Evolutionary conservation across 202 grass and related monocot species (phyloP), one percentile per base, ranked within the genome.

Genomic region (Schoenoplectus tabernaemontani): DNA sequence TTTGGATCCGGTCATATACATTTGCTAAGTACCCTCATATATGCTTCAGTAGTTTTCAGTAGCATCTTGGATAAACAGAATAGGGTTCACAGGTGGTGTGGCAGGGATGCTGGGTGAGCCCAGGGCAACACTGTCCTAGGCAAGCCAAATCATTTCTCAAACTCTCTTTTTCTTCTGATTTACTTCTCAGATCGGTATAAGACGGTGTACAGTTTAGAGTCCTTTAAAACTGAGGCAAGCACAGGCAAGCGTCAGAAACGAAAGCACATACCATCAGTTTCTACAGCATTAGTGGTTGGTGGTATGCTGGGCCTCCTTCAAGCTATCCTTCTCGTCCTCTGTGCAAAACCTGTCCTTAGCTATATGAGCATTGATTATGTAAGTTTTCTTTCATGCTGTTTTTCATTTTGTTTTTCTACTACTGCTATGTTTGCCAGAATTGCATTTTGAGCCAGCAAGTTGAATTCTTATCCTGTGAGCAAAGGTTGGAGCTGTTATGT

Each of bases 201-300:
- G 57, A 11, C 15, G 10, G 70, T 74, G 46, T 74, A 53, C 47
- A 74, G 26, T 36, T 13, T 74, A 26, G 70, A 78, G 77, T 82
- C 79, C 84, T 85, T 84, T 11, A 73, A 87, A 77, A 78, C 74
- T 41, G 85, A 87, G 13, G 74, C 73, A 64, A 83, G 13, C 64
- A 68, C 53, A 4, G 3, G 28, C 26, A 77, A 59, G 59, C 78
- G 76, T 5, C 67, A 82, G 53, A 76, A 84, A n/a, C 65, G 84
- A 26, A 97, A 87, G 85, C 83, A 87, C 41, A 93, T 97, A 87
- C 87, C 93, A 66, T 93, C 93, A 17, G 93, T 88, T 26, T 86
- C 91, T 79, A 91, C 91, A 56, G 87, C 93, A 80, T 88, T 97
- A 80, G 65, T 90, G 71, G 68, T 97, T 59, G 93, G 89, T 85